Percentiles rank a stretch among this genome's conserved stretches.
These are phyloP conservation scores for Cercospora zeina DNA, from an alignment of 2,329 filamentous ascomycete genomes.

Conservation along the genomic window DNA sequence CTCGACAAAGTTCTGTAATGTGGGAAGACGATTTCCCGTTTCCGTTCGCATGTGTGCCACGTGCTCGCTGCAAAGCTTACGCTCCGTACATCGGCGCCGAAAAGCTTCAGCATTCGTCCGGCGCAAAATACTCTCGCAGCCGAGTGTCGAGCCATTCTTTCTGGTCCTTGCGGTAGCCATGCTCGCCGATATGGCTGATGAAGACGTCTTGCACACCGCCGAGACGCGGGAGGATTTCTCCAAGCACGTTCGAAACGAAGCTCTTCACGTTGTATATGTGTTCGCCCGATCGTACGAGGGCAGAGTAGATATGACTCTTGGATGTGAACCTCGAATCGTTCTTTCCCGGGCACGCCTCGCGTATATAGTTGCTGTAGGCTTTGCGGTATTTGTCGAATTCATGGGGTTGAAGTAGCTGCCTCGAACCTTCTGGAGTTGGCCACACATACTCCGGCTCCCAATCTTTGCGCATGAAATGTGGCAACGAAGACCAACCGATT, in stretches of 20 bases:
- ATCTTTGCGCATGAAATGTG: slow-evolving; percentile 25
- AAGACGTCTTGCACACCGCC: slow-evolving; percentile 10
- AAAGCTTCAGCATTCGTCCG: slow-evolving; percentile 11
- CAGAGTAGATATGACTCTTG: slow-evolving; percentile 28
- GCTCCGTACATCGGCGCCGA: slow-evolving; percentile 1
- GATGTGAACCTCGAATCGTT: slow-evolving; percentile 23
- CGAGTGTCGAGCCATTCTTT: slow-evolving; percentile 22
- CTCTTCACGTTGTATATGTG: slow-evolving; percentile 20
- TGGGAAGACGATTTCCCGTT: no score
- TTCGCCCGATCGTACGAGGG: slow-evolving; percentile 21
- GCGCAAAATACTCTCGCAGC: slow-evolving; percentile 21
- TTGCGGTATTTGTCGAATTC: slow-evolving; percentile 24
- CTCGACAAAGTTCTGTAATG: neutral
- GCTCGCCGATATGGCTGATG: slow-evolving; percentile 17
- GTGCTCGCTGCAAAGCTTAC: neutral
- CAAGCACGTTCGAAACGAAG: slow-evolving; percentile 26
- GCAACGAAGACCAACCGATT: slow-evolving; percentile 23
- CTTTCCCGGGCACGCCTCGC: slow-evolving; percentile 18
- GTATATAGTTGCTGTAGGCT: slow-evolving; percentile 24
- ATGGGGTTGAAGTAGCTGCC: slow-evolving; percentile 17
- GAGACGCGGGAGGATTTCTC: slow-evolving; percentile 22
- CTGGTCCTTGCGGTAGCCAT: slow-evolving; percentile 20
- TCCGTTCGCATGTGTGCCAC: neutral
- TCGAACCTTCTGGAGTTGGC: slow-evolving; percentile 12
- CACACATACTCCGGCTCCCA: slow-evolving; percentile 23